Conservation (phyloP, 352 stramenopile genomes). For the Blastocystis sp. region DNA sequence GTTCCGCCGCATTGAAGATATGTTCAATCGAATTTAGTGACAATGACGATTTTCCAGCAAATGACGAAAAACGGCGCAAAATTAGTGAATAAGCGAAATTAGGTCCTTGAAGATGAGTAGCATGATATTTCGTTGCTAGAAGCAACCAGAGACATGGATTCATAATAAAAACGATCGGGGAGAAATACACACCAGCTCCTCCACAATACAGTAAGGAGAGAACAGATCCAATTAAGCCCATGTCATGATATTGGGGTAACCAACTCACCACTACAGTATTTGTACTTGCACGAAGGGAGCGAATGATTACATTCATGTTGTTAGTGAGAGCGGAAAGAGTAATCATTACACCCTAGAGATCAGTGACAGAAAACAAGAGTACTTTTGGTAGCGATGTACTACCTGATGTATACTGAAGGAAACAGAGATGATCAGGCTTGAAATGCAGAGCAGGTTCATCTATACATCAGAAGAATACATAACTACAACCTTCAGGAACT, state of each 20-base stretch:
- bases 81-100: constrained; percentile 97
- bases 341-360: constrained; percentile 86
- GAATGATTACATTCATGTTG: constrained; percentile 92
- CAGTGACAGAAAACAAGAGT: not conserved
- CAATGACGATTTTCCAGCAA: constrained; percentile 70
- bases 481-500: constrained; percentile 1
- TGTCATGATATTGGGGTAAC: constrained; percentile 99
- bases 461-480: not conserved
- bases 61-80: constrained; percentile 73
- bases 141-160: constrained; percentile 91
- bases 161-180: constrained; percentile 92
- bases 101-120: constrained; percentile 93
- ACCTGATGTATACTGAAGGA: constrained; percentile 99
- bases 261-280: constrained; percentile 92
- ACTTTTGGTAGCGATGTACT: constrained; percentile 92
- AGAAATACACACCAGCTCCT: constrained; percentile 92
- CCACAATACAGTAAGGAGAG: constrained; percentile 76
- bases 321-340: constrained; percentile 91
- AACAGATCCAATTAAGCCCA: constrained; percentile 95
- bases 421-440: constrained; percentile 79
- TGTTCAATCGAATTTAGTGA: constrained; percentile 88
- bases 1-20: constrained; percentile 97
- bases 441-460: constrained; percentile 61
- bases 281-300: constrained; percentile 80
- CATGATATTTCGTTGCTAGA: constrained; percentile 80